Evolutionary conservation across 2,329 filamentous ascomycete species (phyloP).

Genomic region (Sarocladium strictum): DNA sequence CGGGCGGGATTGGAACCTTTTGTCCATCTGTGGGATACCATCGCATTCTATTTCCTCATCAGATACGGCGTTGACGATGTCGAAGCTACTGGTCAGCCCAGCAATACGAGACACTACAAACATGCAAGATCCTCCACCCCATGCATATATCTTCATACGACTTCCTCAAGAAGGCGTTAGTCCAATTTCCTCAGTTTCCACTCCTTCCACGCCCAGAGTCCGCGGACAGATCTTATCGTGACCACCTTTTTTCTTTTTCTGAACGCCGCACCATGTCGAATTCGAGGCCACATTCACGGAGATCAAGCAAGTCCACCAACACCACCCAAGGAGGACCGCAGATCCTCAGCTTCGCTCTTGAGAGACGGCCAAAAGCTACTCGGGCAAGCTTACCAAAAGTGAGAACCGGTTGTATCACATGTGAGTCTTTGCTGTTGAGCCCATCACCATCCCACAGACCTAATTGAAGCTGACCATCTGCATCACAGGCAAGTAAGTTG

Average conservation of each 20-base stretch:
- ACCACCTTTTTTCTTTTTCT: neutral
- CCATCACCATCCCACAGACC: neutral
- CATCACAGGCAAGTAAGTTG: slow-evolving; percentile 22
- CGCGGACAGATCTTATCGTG: neutral
- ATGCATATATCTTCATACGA: slow-evolving; percentile 6
- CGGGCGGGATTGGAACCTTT: neutral
- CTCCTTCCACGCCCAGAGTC: neutral
- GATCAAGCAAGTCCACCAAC: neutral
- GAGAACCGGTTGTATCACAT: slow-evolving; percentile 22
- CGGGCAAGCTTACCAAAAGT: slow-evolving; percentile 22
- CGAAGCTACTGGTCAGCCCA: neutral
- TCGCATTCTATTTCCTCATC: neutral
- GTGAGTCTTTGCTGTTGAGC: slow-evolving; percentile 19
- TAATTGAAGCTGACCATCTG: neutral
- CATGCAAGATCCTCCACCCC: slow-evolving; percentile 4
- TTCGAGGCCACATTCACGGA: neutral
- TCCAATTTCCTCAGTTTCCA: neutral
- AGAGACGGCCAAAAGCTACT: slow-evolving; percentile 22
- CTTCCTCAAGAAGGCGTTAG: slow-evolving; percentile 3
- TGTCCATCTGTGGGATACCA: neutral
- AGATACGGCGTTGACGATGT: neutral
- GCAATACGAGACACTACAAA: slow-evolving; percentile 4
- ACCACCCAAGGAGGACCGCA: neutral
- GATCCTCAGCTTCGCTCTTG: slow-evolving; percentile 19
- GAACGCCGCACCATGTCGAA: neutral